phyloP scores from a whole-genome alignment of 2,329 filamentous ascomycete species.

The Epichloe aotearoae region DNA sequence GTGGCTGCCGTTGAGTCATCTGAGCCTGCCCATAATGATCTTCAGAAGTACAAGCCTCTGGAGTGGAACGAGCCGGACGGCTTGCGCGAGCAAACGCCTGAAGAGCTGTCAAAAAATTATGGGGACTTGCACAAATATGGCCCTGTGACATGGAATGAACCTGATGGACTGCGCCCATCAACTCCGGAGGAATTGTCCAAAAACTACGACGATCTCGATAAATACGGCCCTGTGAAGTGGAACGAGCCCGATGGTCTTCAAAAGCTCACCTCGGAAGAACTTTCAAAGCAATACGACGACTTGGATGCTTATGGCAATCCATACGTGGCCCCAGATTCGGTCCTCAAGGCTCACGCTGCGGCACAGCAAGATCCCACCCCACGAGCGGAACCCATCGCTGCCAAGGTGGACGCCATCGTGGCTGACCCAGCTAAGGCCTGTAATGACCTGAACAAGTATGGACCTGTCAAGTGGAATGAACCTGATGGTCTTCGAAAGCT shows the following conservation, averaged over 20 bases:
- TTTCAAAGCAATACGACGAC: slow-evolving; percentile 21
- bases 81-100: slow-evolving; percentile 18
- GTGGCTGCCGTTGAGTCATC: slow-evolving; percentile 16
- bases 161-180: slow-evolving; percentile 18
- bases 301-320: slow-evolving; percentile 18
- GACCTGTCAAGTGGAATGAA: slow-evolving; percentile 6
- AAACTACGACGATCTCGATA: slow-evolving; percentile 23
- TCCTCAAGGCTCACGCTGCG: slow-evolving; percentile 7
- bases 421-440: slow-evolving; percentile 1
- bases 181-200: slow-evolving; percentile 26
- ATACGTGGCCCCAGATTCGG: slow-evolving; percentile 5
- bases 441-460: slow-evolving; percentile 8
- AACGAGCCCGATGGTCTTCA: slow-evolving; percentile 18
- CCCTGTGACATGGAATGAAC: slow-evolving; percentile 23
- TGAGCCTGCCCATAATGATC: slow-evolving; percentile 21
- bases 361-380: slow-evolving; percentile 6
- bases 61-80: slow-evolving; percentile 28
- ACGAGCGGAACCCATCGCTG: slow-evolving; percentile 6
- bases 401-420: slow-evolving; percentile 3
- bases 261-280: slow-evolving; percentile 16
- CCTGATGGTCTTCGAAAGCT: slow-evolving; percentile 6
- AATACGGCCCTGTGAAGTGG: slow-evolving; percentile 19
- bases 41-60: slow-evolving; percentile 26
- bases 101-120: slow-evolving; percentile 25
- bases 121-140: slow-evolving; percentile 25